Evolutionary conservation across 176 grass and related monocot species (phyloP), one percentile per base, ranked within the genome.

Genomic region (Ensete ventricosum): DNA sequence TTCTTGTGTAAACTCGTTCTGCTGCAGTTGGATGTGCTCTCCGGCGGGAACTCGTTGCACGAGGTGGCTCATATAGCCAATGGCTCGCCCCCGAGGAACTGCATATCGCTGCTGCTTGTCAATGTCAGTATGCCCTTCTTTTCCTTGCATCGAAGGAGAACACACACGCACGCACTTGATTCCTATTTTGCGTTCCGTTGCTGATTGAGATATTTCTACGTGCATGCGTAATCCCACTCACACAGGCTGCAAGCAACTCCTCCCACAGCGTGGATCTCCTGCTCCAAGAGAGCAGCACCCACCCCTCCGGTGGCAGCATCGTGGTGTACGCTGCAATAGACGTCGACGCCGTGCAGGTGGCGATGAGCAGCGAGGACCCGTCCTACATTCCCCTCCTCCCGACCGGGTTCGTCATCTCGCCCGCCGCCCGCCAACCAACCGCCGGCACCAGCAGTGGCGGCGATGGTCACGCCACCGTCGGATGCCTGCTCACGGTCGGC

Each of bases 61-160:
- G 95, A 94, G 81, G 95, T 99, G 69, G 95, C 95, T 58, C 95
- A 99, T 59, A 89, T 99, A 81, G 95, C 88, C 52, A 99, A 94
- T 78, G 95, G 95, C 69, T 99, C 95, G 72, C 95, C 94, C 53
- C 95, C 91, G 34, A 90, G 88, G 70, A 94, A 99, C 55, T 99
- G 91, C 73, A 88, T 99, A 5, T 99, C 95, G 52, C 95, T 99
- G 85, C 78, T 99, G 21, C 88, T 91, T 26, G 89, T 94, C 23
- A 94, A 94, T 81, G 95, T 99, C 29, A 94, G 95, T 94, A 67
- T 52, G 24, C 20, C 8, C 58, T 58, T 53, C 69, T 25, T 25
- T 25, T 25, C 24, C 24, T 25, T 25, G 24, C 24, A 25, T 25
- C 24, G 24, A 25, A 25, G 24, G 24, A 25, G 1, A 25, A 25